Conservation (phyloP, 495 filamentous ascomycete genomes). For the Penicillium flavigenum region DNA sequence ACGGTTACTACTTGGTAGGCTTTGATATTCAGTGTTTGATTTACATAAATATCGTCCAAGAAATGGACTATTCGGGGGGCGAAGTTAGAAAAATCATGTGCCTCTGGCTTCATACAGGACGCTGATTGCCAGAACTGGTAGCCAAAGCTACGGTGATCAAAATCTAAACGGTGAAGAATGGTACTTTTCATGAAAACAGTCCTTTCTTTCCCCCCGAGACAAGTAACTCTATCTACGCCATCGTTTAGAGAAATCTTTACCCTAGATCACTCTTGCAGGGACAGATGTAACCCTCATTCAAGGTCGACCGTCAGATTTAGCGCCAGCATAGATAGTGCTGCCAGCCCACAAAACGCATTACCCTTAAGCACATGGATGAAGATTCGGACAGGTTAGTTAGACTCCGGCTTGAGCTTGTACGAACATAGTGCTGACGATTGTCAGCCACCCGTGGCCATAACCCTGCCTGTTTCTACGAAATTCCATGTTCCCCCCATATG, state of each 20-base stretch:
- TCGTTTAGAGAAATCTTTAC: not conserved
- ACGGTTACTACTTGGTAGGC: not conserved
- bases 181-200: too few relatives aligned
- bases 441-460: slow-evolving; percentile 13
- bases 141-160: too few relatives aligned
- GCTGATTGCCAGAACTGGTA: too few relatives aligned
- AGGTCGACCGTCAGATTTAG: not conserved
- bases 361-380: not conserved
- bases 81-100: too few relatives aligned
- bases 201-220: too few relatives aligned
- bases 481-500: not conserved
- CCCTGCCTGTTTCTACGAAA: not conserved
- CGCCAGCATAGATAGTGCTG: not conserved
- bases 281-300: not conserved
- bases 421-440: slow-evolving; percentile 30
- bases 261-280: not conserved
- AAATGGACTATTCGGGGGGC: too few relatives aligned
- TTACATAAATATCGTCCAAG: too few relatives aligned
- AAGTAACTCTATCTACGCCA: too few relatives aligned
- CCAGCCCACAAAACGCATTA: not conserved
- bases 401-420: slow-evolving; percentile 16
- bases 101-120: too few relatives aligned
- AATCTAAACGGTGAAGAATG: too few relatives aligned
- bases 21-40: not conserved
- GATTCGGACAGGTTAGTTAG: slow-evolving; percentile 1